These are phyloP conservation scores for Phylloporus scabripes DNA, from an alignment of 768 basidiomycete species.

Conservation along the genomic window DNA sequence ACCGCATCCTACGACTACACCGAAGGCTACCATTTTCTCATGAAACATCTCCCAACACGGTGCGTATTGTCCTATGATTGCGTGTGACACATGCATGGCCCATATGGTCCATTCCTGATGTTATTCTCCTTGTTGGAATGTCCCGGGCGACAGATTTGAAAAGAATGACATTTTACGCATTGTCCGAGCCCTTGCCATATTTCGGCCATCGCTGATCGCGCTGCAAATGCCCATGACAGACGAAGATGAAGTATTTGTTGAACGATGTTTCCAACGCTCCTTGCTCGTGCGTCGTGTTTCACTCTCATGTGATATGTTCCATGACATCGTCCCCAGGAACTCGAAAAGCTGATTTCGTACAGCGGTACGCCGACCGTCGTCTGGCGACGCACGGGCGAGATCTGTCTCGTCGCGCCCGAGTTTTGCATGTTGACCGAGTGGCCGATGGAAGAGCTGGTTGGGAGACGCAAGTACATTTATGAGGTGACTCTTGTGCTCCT, in stretches of 20 bases:
- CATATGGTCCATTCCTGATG: slow-evolving; percentile 32
- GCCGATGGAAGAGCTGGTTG: slow-evolving; percentile 76
- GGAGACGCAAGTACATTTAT: slow-evolving; percentile 44
- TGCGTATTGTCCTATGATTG: slow-evolving; percentile 43
- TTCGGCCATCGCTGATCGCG: slow-evolving; percentile 94
- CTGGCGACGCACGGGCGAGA: slow-evolving; percentile 97
- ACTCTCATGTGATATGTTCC: not conserved
- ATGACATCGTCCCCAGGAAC: slow-evolving; percentile 53
- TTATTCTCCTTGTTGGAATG: slow-evolving; percentile 30
- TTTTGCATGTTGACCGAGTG: slow-evolving; percentile 93
- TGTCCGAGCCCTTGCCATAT: slow-evolving; percentile 90
- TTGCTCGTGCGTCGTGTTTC: slow-evolving; percentile 55
- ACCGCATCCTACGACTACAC: slow-evolving; percentile 89
- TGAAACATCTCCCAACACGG: slow-evolving; percentile 87
- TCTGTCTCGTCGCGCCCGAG: slow-evolving; percentile 93
- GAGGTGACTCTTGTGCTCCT: slow-evolving; percentile 27
- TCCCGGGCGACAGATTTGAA: slow-evolving; percentile 65
- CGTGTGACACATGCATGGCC: slow-evolving; percentile 37
- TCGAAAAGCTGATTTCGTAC: slow-evolving; percentile 95
- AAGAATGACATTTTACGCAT: slow-evolving; percentile 94
- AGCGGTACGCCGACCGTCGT: slow-evolving; percentile 96
- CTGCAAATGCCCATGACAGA: slow-evolving; percentile 96
- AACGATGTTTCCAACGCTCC: slow-evolving; percentile 92
- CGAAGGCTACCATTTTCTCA: slow-evolving; percentile 93
- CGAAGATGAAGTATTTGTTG: slow-evolving; percentile 95